Evolutionary conservation across 2,329 filamentous ascomycete species (phyloP), one percentile per base, ranked within the genome.

Genomic region (Magnaporthiopsis rhizophila): DNA sequence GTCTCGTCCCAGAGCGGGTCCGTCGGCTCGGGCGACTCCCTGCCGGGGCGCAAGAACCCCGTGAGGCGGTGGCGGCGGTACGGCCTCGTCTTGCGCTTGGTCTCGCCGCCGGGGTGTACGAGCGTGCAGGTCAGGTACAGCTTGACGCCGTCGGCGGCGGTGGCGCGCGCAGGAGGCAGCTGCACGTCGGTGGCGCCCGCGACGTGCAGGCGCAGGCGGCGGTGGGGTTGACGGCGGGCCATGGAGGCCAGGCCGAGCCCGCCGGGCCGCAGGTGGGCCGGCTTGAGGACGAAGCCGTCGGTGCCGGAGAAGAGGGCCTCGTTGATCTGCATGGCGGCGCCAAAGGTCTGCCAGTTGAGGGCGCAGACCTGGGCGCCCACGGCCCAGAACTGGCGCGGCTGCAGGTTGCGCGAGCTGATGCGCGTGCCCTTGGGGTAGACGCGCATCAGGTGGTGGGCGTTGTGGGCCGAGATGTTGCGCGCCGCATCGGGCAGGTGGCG

Each of bases 331-430:
- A 87, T 86, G 69, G 81, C 81, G 8, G 82, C 81, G 45, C 85
- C 86, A 67, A 89, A 90, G 0, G 82, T 87, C 70, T 90, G 87
- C 84, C 86, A 87, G 74, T 90, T 90, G 63, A 90, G 78, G 3
- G 87, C 87, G 71, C 86, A 89, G 60, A 90, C 86, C 69, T 90
- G 87, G 2, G 87, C 86, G 1, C 87, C 87, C 4, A 89, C 72
- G 8, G 80, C 85, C 87, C 87, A 90, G 71, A 87, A 89, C 0
- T 81, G 80, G 0, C 86, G 80, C 0, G 86, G 86, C 63, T 80
- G 80, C 2, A 90, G 80, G 70, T 90, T 90, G 50, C 79, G 81
- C 2, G 86, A 89, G 0, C 83, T 84, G 71, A 90, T 89, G 58
- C 87, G 83, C 0, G 86, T 88, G 61, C 87, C 87, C 69, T 89